Percentiles rank a stretch among this genome's conserved stretches.
Conservation (phyloP, 2,329 filamentous ascomycete genomes). For the Fusarium sp. region DNA sequence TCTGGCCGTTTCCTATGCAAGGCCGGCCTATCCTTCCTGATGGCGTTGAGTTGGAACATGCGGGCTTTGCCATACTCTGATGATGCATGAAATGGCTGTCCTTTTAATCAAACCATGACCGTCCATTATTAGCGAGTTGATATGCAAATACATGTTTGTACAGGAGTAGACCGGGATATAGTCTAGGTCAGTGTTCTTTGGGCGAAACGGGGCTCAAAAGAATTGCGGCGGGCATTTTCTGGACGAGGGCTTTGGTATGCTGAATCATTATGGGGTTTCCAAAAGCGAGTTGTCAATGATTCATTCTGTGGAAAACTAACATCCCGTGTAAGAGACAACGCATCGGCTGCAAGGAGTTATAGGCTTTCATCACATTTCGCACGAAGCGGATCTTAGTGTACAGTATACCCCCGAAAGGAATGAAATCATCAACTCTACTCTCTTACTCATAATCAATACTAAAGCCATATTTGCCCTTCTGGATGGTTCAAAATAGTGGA, state of each 20-base stretch:
- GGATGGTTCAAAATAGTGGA: not conserved
- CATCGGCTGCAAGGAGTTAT: not conserved
- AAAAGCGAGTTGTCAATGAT: constrained; percentile 9
- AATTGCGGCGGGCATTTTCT: constrained; percentile 12
- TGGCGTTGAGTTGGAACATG: constrained; percentile 60
- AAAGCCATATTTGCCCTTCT: not conserved
- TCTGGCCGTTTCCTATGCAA: constrained; percentile 72
- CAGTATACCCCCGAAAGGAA: not conserved
- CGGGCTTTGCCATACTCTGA: constrained; percentile 60
- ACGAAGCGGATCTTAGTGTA: not conserved
- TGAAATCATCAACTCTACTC: not conserved
- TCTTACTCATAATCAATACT: not conserved
- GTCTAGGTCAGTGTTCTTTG: not conserved
- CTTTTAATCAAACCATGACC: not conserved
- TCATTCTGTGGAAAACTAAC: not conserved
- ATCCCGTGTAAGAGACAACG: constrained; percentile 3
- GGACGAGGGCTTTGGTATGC: constrained; percentile 13
- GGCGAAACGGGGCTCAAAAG: constrained; percentile 15
- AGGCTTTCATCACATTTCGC: not conserved
- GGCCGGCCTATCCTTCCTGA: constrained; percentile 64
- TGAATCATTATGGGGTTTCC: constrained; percentile 5
- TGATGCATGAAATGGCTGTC: too few species aligned
- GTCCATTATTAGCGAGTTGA: not conserved
- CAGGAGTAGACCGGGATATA: constrained; percentile 2
- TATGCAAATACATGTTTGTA: not conserved